phyloP scores from a whole-genome alignment of 2,329 filamentous ascomycete genomes.

The Ophiostoma triangulosporum region DNA sequence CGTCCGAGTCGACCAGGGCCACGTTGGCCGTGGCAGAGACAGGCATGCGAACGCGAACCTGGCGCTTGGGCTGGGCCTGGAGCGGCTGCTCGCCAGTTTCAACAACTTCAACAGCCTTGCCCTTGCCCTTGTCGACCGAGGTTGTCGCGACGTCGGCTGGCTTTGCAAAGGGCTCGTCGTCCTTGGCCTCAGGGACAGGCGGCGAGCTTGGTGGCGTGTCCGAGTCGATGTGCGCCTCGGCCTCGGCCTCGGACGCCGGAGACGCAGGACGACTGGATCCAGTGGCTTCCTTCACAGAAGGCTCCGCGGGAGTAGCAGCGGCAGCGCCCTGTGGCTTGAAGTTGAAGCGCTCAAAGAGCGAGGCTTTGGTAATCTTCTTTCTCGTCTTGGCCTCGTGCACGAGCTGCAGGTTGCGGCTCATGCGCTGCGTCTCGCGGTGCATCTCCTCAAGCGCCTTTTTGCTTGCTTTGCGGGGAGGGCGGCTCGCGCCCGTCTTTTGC shows the following conservation, averaged over 20 bases:
- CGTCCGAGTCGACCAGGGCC: conserved; percentile 27
- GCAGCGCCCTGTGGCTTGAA: conserved; percentile 34
- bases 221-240: conserved; percentile 18
- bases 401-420: conserved; percentile 81
- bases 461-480: conserved; percentile 66
- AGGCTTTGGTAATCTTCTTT: conserved; percentile 77
- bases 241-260: conserved; percentile 34
- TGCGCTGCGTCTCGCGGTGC: conserved; percentile 83
- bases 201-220: conserved; percentile 61
- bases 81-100: conserved; percentile 16
- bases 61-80: conserved; percentile 26
- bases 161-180: not conserved
- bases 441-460: conserved; percentile 94
- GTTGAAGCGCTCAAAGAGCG: conserved; percentile 75
- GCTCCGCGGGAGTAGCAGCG: conserved; percentile 11
- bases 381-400: conserved; percentile 80
- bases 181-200: conserved; percentile 18
- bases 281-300: conserved; percentile 21
- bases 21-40: conserved; percentile 26
- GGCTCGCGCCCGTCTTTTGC: conserved; percentile 30
- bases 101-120: conserved; percentile 26
- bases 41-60: conserved; percentile 35
- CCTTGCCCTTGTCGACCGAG: conserved; percentile 44
- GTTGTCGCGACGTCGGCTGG: not conserved
- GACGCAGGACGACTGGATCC: conserved; percentile 45